phyloP scores from a whole-genome alignment of 2,329 filamentous ascomycete genomes.

The Sporothrix dimorphospora region DNA sequence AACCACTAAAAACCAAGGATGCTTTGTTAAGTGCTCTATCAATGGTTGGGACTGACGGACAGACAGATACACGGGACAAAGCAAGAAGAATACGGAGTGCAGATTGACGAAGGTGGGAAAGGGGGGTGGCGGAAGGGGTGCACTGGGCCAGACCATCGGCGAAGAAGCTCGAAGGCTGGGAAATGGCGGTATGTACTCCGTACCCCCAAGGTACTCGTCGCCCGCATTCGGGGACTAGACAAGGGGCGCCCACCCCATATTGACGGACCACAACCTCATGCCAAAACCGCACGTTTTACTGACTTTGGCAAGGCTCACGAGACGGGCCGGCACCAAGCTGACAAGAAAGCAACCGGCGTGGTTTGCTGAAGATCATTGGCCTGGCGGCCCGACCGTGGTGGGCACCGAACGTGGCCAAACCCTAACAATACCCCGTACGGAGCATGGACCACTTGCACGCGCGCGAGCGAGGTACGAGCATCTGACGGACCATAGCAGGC shows the following conservation, averaged over 20 bases:
- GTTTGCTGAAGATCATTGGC: conserved; percentile 1
- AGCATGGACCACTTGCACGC: background rate
- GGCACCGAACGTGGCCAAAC: conserved; percentile 7
- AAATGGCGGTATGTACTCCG: conserved; percentile 20
- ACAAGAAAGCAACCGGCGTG: conserved; percentile 9
- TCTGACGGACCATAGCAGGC: background rate
- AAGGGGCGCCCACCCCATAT: conserved; percentile 2
- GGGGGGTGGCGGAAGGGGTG: background rate
- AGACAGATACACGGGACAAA: background rate
- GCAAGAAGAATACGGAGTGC: background rate
- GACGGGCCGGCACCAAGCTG: conserved; percentile 16
- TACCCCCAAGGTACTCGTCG: conserved; percentile 6
- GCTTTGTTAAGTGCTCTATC: background rate
- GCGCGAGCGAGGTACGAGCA: background rate
- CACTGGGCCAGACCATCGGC: conserved; percentile 22
- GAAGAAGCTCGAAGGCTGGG: conserved; percentile 10
- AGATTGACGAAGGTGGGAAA: conserved; percentile 4
- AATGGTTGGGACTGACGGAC: background rate
- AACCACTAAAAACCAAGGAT: background rate
- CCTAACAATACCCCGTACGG: conserved; percentile 2
- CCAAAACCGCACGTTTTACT: conserved; percentile 18
- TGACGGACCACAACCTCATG: conserved; percentile 1
- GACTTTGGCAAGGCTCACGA: conserved; percentile 24
- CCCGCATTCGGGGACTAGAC: conserved; percentile 2
- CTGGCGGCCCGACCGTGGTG: background rate